Percentiles rank a stretch among this genome's conserved stretches.
phyloP scores from a whole-genome alignment of 1,139 yeast genomes.

The Suhomyces atakaporum region DNA sequence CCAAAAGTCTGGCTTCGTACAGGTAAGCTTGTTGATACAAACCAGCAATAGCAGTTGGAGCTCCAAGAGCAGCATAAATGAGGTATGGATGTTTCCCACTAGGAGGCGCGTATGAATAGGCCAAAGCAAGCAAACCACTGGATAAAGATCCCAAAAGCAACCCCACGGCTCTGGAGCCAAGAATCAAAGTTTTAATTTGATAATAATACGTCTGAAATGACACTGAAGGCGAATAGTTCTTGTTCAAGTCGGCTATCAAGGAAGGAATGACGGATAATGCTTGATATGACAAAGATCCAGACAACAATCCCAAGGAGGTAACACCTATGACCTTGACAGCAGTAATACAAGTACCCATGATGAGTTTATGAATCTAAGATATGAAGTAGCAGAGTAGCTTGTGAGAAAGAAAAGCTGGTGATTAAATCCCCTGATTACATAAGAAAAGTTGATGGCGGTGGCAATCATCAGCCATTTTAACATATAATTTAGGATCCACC shows the following conservation, averaged over 20 bases:
- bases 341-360: constrained; percentile 51
- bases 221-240: constrained; percentile 8
- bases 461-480: not conserved
- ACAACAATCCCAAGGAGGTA: constrained; percentile 53
- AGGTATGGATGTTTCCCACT: constrained; percentile 58
- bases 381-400: not conserved
- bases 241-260: constrained; percentile 32
- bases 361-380: not conserved
- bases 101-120: constrained; percentile 43
- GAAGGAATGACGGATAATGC: constrained; percentile 38
- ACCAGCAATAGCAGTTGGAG: constrained; percentile 30
- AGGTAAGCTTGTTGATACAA: constrained; percentile 14
- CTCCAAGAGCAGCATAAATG: constrained; percentile 55
- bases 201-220: constrained; percentile 9
- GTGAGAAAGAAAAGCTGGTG: constrained; percentile 11
- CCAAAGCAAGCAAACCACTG: constrained; percentile 41
- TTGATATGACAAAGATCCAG: constrained; percentile 43
- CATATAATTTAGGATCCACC: no score
- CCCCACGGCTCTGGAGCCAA: constrained; percentile 30
- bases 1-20: constrained; percentile 13
- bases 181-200: constrained; percentile 11
- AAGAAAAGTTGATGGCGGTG: constrained; percentile 1
- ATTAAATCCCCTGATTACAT: constrained; percentile 10
- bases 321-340: constrained; percentile 53
- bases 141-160: constrained; percentile 40